Base-by-base conservation (phyloP, 2,329 filamentous ascomycete species). In the Arthrobotrys pseudoclavata region DNA sequence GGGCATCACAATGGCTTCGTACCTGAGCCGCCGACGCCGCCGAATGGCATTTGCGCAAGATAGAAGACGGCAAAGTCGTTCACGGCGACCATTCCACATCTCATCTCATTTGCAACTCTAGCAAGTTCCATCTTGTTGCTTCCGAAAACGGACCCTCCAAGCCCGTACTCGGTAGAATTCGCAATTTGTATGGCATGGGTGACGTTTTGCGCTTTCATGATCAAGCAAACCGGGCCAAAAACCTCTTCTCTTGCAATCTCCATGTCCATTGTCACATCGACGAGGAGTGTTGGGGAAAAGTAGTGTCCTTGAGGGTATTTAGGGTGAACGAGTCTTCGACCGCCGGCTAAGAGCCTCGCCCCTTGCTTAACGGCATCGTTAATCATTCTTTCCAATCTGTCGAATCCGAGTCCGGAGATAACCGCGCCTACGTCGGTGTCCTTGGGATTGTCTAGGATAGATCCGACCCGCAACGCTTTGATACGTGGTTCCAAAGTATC, bases 41-140 rank as follows among this genome's bases (percentile, higher is more conserved):
- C 96, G 84, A 99, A 99, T 0, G 96, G 96, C 45, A 99, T 85
- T 84, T 97, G 94, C 6, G 97, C 94, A 64, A 95, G 93, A 83
- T 99, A 99, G 84, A 90, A 97, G 29, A 90, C 91, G 20, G 91
- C 96, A 82, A 99, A 99, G 85, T 99, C 96, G 83, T 99, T 99
- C 80, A 99, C 89, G 24, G 93, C 90, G 0, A 98, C 92, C 92
- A 97, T 97, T 52, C 96, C 96, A 0, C 92, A 90, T 79, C 91
- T 89, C 63, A 97, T 87, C 24, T 89, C 88, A 20, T 84, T 84
- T 0, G 95, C 89, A 29, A 96, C 89, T 15, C 85, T 85, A 15
- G 87, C 84, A 0, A 97, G 86, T 61, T 89, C 87, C 1, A 86
- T 86, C 70, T 88, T 87, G 76, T 91, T 88, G 62, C 88, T 86